Evolutionary conservation across 2,329 filamentous ascomycete genomes (phyloP).

Genomic region (Talaromyces pinophilus): DNA sequence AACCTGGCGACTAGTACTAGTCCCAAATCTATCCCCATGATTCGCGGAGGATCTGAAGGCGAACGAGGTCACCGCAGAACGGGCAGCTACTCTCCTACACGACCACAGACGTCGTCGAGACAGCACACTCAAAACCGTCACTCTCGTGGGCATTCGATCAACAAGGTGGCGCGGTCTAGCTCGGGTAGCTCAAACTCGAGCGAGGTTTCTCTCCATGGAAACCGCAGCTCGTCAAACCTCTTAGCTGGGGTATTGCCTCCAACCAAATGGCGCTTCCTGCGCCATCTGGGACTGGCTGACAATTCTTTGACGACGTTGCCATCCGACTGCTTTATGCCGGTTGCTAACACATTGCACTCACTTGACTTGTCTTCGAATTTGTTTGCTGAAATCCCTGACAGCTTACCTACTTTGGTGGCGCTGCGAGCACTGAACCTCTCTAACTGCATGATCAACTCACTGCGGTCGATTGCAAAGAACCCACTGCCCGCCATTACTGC

Average conservation of each 20-base stretch:
- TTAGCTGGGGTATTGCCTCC: slow-evolving; percentile 71
- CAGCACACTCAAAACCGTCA: slow-evolving; percentile 61
- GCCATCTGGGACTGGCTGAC: slow-evolving; percentile 87
- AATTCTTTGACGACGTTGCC: slow-evolving; percentile 84
- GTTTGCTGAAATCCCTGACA: slow-evolving; percentile 92
- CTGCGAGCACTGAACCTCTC: slow-evolving; percentile 92
- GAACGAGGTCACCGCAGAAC: slow-evolving; percentile 48
- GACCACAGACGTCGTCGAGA: slow-evolving; percentile 65
- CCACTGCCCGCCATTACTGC: slow-evolving; percentile 89
- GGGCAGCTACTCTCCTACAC: slow-evolving; percentile 78
- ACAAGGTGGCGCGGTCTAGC: slow-evolving; percentile 77
- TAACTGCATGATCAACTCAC: slow-evolving; percentile 94
- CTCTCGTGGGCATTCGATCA: slow-evolving; percentile 62
- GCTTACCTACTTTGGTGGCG: slow-evolving; percentile 78
- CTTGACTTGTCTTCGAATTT: slow-evolving; percentile 91
- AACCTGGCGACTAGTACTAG: slow-evolving; percentile 52
- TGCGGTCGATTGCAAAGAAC: slow-evolving; percentile 81
- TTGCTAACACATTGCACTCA: slow-evolving; percentile 86
- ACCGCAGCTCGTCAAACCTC: slow-evolving; percentile 76
- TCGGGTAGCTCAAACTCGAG: slow-evolving; percentile 91
- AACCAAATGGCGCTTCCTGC: slow-evolving; percentile 92
- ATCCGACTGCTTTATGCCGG: slow-evolving; percentile 71
- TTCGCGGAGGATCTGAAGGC: slow-evolving; percentile 58
- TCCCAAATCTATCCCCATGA: slow-evolving; percentile 49
- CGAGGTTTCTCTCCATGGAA: slow-evolving; percentile 54